Evolutionary conservation across 1,284 basidiomycete species (phyloP), one percentile per base, ranked within the genome.

Genomic region (Entoloma clypeatum): DNA sequence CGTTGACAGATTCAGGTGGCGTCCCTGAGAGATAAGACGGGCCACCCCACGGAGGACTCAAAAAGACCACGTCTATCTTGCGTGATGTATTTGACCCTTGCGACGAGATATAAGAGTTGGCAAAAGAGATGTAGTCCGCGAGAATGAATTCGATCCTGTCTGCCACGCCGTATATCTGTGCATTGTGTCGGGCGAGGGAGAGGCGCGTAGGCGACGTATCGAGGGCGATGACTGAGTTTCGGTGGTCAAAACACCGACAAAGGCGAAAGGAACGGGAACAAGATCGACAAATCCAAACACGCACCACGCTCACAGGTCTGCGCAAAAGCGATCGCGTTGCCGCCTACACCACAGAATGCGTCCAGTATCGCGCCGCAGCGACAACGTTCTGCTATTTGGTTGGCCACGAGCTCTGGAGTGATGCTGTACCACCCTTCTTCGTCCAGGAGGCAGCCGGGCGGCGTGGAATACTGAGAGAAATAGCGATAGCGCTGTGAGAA

Each of bases 301-400:
- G 44, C 53, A 92, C 90, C 90, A 61, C 84, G 71, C 60, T 94
- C 85, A 64, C 94, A 98, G 1, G 93, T 96, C 59, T 86, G 80
- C 1, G 96, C 96, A 64, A 99, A 97, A 7, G 93, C 92, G 43
- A 99, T 99, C 1, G 93, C 81, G 56, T 99, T 99, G 3, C 96
- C 96, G 7, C 96, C 96, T 0, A 98, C 94, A 0, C 96, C 96
- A 57, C 93, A 97, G 59, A 98, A 99, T 1, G 92, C 92, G 57
- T 99, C 96, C 18, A 95, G 69, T 36, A 94, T 72, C 2, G 81
- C 83, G 51, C 82, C 82, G 53, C 86, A 93, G 17, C 86, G 74
- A 68, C 94, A 96, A 19, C 94, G 71, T 50, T 92, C 85, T 0
- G 96, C 95, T 35, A 97, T 96, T 57, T 93, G 92, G 46, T 78